These are phyloP conservation scores for Aspergillus indologenus DNA, from an alignment of 495 filamentous ascomycete species.

Conservation along the genomic window DNA sequence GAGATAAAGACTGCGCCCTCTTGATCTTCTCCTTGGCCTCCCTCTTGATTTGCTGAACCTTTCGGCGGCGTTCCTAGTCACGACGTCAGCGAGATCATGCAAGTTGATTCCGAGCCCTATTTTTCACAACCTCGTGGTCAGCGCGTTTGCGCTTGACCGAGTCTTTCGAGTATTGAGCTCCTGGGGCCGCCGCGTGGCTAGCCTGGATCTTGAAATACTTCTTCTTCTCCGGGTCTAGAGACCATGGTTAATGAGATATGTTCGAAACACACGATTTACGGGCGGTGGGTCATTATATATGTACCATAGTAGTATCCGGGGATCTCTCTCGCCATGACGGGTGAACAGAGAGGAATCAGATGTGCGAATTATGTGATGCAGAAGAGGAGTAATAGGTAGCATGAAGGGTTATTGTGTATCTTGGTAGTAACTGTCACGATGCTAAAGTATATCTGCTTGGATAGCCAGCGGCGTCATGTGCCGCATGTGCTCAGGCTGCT, in stretches of 20 bases:
- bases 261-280: neutral
- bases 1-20: conserved; percentile 26
- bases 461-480: neutral
- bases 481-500: neutral
- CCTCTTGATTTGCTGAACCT: conserved; percentile 26
- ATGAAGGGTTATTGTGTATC: neutral
- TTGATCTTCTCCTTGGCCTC: conserved; percentile 34
- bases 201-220: conserved; percentile 57
- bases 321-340: conserved; percentile 28
- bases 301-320: conserved; percentile 31
- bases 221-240: conserved; percentile 50
- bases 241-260: neutral
- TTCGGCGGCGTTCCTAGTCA: conserved; percentile 30
- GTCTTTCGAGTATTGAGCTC: conserved; percentile 45
- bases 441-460: neutral
- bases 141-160: conserved; percentile 42
- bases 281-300: conserved; percentile 7
- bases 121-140: conserved; percentile 35
- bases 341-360: conserved; percentile 34
- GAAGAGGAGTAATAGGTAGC: neutral
- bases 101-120: neutral
- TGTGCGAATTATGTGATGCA: neutral
- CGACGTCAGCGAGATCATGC: conserved; percentile 10
- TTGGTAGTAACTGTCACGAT: neutral
- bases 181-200: conserved; percentile 44